Evolutionary conservation across 2,329 filamentous ascomycete genomes (phyloP).

Genomic region (Berkeleyomyces rouxiae): DNA sequence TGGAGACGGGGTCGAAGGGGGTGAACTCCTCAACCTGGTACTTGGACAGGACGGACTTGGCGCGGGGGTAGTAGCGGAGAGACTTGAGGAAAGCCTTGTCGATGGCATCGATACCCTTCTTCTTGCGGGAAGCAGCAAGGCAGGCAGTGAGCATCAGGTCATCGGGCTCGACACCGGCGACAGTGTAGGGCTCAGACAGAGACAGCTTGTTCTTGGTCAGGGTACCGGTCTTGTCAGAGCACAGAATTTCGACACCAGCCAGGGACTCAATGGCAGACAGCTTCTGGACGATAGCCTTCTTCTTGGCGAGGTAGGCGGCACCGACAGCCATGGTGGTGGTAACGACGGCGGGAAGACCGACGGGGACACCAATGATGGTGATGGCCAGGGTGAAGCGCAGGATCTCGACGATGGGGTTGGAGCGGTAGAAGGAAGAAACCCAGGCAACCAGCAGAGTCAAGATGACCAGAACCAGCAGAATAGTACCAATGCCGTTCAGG

Average conservation of each 20-base stretch:
- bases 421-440: conserved; percentile 77
- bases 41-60: conserved; percentile 64
- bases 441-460: conserved; percentile 69
- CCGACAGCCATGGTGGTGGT: conserved; percentile 92
- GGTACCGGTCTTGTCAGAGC: conserved; percentile 88
- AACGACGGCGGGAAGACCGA: conserved; percentile 83
- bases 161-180: conserved; percentile 65
- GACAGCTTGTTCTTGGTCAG: conserved; percentile 91
- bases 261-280: conserved; percentile 82
- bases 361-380: conserved; percentile 80
- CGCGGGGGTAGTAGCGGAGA: conserved; percentile 64
- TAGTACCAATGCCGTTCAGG: conserved; percentile 69
- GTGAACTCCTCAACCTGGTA: conserved; percentile 75
- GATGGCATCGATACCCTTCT: conserved; percentile 89
- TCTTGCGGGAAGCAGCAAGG: conserved; percentile 78
- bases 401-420: conserved; percentile 61
- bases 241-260: conserved; percentile 83
- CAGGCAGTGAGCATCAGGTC: conserved; percentile 88
- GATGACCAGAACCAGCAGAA: conserved; percentile 64
- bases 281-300: conserved; percentile 87
- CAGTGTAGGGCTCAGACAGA: conserved; percentile 67
- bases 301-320: conserved; percentile 79
- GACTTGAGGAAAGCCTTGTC: conserved; percentile 90
- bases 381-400: conserved; percentile 76
- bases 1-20: conserved; percentile 84